Evolutionary conservation across 2,329 filamentous ascomycete species (phyloP).

Genomic region (Stagonosporopsis tanaceti): DNA sequence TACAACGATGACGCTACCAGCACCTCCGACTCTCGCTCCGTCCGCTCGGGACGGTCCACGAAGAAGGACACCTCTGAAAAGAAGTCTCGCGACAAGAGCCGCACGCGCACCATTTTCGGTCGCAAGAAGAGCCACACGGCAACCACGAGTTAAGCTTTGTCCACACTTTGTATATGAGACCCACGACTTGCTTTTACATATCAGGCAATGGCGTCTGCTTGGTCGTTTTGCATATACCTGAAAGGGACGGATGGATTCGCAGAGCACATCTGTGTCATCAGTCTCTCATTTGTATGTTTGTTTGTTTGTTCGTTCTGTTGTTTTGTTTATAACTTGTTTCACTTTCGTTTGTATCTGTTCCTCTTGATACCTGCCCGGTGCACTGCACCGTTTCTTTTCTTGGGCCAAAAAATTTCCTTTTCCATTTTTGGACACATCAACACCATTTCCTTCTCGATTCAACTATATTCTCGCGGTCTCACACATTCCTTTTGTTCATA

Average conservation of each 20-base stretch:
- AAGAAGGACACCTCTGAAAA: conserved; percentile 58
- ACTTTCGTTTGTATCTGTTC: conserved; percentile 25
- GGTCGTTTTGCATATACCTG: conserved; percentile 43
- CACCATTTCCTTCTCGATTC: neutral
- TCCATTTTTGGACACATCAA: conserved; percentile 1
- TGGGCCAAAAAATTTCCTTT: conserved; percentile 23
- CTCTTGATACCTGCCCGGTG: conserved; percentile 39
- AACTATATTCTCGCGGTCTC: neutral
- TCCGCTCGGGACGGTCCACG: conserved; percentile 57
- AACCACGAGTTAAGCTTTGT: conserved; percentile 22
- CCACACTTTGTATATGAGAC: conserved; percentile 40
- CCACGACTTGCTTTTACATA: conserved; percentile 41
- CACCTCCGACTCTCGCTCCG: conserved; percentile 50
- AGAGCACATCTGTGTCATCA: neutral
- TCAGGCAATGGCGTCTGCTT: conserved; percentile 44
- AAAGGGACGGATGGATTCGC: neutral
- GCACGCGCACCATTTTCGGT: conserved; percentile 76
- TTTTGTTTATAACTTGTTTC: conserved; percentile 14
- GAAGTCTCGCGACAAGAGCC: conserved; percentile 78
- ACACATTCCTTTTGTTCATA: conserved; percentile 11
- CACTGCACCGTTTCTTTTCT: conserved; percentile 25
- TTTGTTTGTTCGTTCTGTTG: conserved; percentile 14
- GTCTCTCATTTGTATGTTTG: neutral
- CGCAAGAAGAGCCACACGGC: conserved; percentile 59
- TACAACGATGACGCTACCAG: conserved; percentile 66